Conservation (phyloP, 106 monocot genomes). For the Narthecium ossifragum region DNA sequence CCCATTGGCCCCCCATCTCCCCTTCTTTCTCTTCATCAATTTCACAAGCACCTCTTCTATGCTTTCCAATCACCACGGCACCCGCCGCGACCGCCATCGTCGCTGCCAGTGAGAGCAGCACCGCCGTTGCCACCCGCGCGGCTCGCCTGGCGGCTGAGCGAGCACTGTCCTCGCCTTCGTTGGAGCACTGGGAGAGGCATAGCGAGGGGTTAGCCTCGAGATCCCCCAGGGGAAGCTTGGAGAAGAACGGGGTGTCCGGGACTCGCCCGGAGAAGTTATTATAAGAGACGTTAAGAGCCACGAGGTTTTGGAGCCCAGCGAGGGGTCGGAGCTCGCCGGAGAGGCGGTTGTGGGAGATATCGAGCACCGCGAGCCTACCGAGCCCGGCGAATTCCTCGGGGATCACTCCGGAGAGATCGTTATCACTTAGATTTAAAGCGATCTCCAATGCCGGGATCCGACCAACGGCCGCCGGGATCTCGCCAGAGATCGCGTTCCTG, state of each 20-base stretch:
- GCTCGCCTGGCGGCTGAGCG: slow-evolving; percentile 12
- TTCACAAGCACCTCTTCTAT: neutral
- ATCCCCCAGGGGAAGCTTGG: slow-evolving; percentile 63
- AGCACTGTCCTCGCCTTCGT: neutral
- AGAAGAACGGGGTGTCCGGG: slow-evolving; percentile 57
- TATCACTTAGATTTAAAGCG: slow-evolving; percentile 64
- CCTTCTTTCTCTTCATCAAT: slow-evolving; percentile 35
- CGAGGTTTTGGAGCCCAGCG: slow-evolving; percentile 66
- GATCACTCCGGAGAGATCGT: slow-evolving; percentile 52
- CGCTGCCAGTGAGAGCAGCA: slow-evolving; percentile 44
- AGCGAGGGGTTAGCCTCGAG: slow-evolving; percentile 61
- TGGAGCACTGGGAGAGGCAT: slow-evolving; percentile 37
- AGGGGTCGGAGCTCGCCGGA: slow-evolving; percentile 51
- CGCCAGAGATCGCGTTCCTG: slow-evolving; percentile 42
- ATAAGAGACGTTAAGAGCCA: slow-evolving; percentile 66
- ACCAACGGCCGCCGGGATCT: slow-evolving; percentile 52
- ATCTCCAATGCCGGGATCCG: slow-evolving; percentile 68
- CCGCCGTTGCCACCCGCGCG: slow-evolving; percentile 34
- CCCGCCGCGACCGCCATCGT: slow-evolving; percentile 21
- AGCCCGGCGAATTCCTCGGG: slow-evolving; percentile 63
- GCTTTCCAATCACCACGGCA: slow-evolving; percentile 9
- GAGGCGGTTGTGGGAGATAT: slow-evolving; percentile 81
- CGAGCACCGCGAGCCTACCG: slow-evolving; percentile 50
- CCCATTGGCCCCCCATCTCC: slow-evolving; percentile 75
- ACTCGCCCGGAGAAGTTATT: slow-evolving; percentile 73